phyloP scores from a whole-genome alignment of 306 rosid species.

The Vigna unguiculata region DNA sequence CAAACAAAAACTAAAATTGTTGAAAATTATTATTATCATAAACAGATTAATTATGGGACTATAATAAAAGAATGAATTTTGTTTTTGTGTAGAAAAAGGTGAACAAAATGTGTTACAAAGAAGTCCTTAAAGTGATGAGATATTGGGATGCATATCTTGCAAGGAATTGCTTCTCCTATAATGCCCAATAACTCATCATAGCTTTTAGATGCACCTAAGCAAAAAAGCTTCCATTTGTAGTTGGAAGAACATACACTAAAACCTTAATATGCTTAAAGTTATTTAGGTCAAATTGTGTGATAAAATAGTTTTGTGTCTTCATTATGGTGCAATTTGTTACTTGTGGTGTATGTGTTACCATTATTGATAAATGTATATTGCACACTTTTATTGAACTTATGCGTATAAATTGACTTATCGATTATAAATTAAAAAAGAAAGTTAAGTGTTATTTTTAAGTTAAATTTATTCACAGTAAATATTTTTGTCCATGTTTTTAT shows the following conservation, averaged over 20 bases:
- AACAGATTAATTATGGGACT: background rate
- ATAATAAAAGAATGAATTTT: background rate
- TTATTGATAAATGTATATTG: background rate
- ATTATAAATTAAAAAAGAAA: too few relatives aligned
- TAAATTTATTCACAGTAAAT: too few relatives aligned
- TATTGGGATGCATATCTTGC: conserved; percentile 45
- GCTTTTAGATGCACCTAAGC: conserved; percentile 38
- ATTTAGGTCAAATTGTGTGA: background rate
- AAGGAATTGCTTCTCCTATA: conserved; percentile 44
- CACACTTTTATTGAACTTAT: too few relatives aligned
- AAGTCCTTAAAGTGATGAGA: conserved; percentile 38
- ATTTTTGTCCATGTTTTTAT: too few relatives aligned
- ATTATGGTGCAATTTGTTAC: background rate
- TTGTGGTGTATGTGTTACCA: background rate
- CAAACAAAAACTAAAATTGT: background rate
- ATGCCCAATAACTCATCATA: conserved; percentile 43
- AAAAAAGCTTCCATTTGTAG: background rate
- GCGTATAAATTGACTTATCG: too few relatives aligned
- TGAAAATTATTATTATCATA: background rate
- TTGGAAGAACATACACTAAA: background rate
- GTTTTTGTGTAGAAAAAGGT: conserved; percentile 34
- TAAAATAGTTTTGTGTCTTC: background rate
- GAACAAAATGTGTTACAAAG: conserved; percentile 31
- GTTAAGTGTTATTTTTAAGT: too few relatives aligned
- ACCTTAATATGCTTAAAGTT: background rate